Evolutionary conservation across 2,329 filamentous ascomycete genomes (phyloP), one percentile per base, ranked within the genome.

Genomic region (Metarhizium rileyi): DNA sequence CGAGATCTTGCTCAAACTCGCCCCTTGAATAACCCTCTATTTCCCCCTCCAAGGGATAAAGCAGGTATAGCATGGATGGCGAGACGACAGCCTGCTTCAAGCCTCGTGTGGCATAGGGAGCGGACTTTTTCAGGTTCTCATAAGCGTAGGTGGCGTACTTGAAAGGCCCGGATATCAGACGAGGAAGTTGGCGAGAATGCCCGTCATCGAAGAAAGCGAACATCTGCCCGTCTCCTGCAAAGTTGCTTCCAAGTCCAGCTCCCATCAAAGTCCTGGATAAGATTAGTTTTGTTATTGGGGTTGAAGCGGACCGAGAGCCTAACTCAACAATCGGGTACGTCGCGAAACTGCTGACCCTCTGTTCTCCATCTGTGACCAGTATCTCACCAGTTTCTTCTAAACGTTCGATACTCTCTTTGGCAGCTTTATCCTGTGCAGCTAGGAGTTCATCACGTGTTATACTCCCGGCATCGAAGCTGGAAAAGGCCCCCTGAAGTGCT

Each of bases 61-160:
- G 27, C 8, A 53, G 47, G 25, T 50, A 52, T 47, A 53, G 30
- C 50, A 53, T 50, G 9, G 46, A 49, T 1, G 52, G 50, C 10
- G 52, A 28, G 25, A 53, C 50, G 35, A 53, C 50, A 8, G 52
- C 50, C 41, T 53, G 50, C 36, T 53, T 53, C 33, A 53, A 42
- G 12, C 45, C 45, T 14, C 49, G 33, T 2, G 33, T 42, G 35
- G 50, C 50, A 22, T 53, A 53, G 3, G 50, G 50, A 2, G 22
- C 22, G 2, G 52, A 53, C 10, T 44, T 35, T 27, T 46, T 42
- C 23, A 53, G 33, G 12, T 53, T 50, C 18, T 52, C 38, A 30
- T 28, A 52, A 2, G 52, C 52, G 33, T 47, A 53, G 18, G 47
- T 52, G 8, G 40, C 38, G 16, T 53, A 53, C 40, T 48, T 49